A percentile compares a stretch with the other conserved stretches of the same genome.
phyloP scores from a whole-genome alignment of 768 basidiomycete genomes.

The Cyclocybe aegerita region DNA sequence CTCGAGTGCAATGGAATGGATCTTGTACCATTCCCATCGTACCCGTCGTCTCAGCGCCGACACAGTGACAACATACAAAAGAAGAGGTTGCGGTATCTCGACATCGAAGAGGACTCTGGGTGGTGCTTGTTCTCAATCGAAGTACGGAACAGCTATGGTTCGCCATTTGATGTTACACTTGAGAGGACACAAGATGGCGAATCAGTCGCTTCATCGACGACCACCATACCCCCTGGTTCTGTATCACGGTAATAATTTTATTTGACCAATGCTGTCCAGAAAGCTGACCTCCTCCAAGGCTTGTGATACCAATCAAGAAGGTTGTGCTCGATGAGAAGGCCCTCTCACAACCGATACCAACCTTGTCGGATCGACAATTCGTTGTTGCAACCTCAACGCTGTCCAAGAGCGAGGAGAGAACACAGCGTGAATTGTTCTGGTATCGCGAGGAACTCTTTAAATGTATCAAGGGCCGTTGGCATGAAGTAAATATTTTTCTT shows the following conservation, averaged over 20 bases:
- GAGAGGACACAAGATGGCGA: constrained; percentile 65
- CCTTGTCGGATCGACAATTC: constrained; percentile 86
- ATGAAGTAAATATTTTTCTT: constrained; percentile 59
- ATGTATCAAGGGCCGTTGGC: constrained; percentile 71
- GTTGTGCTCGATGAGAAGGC: constrained; percentile 58
- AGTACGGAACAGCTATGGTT: constrained; percentile 88
- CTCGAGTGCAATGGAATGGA: constrained; percentile 86
- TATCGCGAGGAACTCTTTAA: constrained; percentile 88
- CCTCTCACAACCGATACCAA: constrained; percentile 73
- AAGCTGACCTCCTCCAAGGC: constrained; percentile 32
- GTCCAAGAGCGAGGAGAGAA: constrained; percentile 54
- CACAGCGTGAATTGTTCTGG: constrained; percentile 90
- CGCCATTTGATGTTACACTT: constrained; percentile 88
- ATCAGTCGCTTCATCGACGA: constrained; percentile 40
- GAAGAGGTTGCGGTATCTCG: constrained; percentile 28
- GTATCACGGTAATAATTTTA: constrained; percentile 64
- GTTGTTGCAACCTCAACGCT: constrained; percentile 76
- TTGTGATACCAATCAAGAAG: constrained; percentile 73
- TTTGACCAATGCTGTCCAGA: neutral
- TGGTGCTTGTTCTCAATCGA: constrained; percentile 91
- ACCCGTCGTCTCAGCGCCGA: constrained; percentile 24
- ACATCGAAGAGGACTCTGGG: constrained; percentile 49
- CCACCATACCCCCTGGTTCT: constrained; percentile 84
- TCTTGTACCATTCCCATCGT: constrained; percentile 63
- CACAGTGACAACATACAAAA: constrained; percentile 18